These are phyloP conservation scores for Nyctanthes arbortristis DNA, from an alignment of 257 asterid genomes.

Conservation along the genomic window DNA sequence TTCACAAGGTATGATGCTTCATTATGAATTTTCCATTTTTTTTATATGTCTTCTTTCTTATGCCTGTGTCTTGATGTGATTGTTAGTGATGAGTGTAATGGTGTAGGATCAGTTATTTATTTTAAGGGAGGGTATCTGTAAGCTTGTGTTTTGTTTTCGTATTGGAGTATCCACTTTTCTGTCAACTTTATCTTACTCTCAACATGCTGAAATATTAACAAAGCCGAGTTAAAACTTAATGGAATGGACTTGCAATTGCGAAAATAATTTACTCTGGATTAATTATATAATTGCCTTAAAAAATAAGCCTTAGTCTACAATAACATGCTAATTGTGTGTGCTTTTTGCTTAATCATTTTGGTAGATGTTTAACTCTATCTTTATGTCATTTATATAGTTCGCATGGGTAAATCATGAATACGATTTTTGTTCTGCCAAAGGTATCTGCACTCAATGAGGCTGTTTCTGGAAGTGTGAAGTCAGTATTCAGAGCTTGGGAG, in stretches of 20 bases:
- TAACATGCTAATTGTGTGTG: slow-evolving; percentile 3
- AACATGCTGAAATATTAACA: background rate
- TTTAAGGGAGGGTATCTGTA: no score
- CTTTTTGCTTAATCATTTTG: slow-evolving; percentile 7
- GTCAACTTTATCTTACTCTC: no score
- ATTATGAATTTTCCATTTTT: no score
- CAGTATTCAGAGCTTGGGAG: slow-evolving; percentile 94
- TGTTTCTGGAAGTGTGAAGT: slow-evolving; percentile 81
- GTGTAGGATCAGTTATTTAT: no score
- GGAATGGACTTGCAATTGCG: no score
- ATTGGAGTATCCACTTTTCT: no score
- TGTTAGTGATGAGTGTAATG: no score
- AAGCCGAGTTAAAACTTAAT: no score
- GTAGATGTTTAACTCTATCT: background rate
- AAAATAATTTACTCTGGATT: background rate
- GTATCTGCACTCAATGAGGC: slow-evolving; percentile 93
- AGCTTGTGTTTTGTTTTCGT: no score
- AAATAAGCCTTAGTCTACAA: background rate
- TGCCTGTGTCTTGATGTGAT: no score
- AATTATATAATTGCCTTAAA: background rate
- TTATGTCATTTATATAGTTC: background rate
- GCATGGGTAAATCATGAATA: slow-evolving; percentile 12
- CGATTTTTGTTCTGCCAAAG: slow-evolving; percentile 36
- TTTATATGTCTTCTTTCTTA: no score
- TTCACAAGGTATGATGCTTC: no score